Percentiles rank a stretch among this genome's conserved stretches.
Evolutionary conservation across 345 rosid genomes (phyloP).

Genomic region (Gossypioides kirkii): DNA sequence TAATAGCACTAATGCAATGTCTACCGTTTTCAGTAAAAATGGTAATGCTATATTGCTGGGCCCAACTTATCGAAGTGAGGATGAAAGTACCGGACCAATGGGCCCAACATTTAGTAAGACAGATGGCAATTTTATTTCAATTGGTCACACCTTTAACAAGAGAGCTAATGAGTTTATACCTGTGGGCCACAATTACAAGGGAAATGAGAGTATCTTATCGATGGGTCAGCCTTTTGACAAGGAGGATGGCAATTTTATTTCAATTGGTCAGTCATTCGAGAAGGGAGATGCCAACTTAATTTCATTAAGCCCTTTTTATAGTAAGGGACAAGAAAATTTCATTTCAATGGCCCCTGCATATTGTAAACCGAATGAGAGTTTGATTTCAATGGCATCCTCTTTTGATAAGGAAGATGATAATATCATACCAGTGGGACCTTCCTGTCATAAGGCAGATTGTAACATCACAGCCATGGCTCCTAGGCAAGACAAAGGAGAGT

Average conservation of each 20-base stretch:
- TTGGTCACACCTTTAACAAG: conserved; percentile 25
- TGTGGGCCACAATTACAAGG: conserved; percentile 29
- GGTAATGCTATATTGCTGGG: conserved; percentile 25
- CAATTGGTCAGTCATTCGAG: conserved; percentile 38
- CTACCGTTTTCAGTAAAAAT: conserved; percentile 22
- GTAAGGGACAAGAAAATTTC: conserved; percentile 27
- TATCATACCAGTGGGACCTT: conserved; percentile 31
- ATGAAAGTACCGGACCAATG: conserved; percentile 20
- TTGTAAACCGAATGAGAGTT: conserved; percentile 29
- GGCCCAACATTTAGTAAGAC: conserved; percentile 21
- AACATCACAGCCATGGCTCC: conserved; percentile 24
- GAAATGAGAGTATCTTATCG: conserved; percentile 26
- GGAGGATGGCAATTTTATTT: conserved; percentile 27
- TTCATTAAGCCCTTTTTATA: conserved; percentile 32
- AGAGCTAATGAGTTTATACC: conserved; percentile 25
- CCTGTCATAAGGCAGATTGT: conserved; percentile 30
- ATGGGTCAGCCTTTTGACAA: conserved; percentile 33
- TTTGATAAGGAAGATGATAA: conserved; percentile 29
- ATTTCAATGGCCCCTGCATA: conserved; percentile 32
- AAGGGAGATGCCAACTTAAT: conserved; percentile 30
- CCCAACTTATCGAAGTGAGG: conserved; percentile 17
- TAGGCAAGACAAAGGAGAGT: conserved; percentile 34
- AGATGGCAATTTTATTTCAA: conserved; percentile 26
- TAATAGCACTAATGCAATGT: conserved; percentile 20
- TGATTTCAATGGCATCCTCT: conserved; percentile 27